Evolutionary conservation across 148 eudicot genomes (phyloP).

Genomic region (Arctostaphylos glauca): DNA sequence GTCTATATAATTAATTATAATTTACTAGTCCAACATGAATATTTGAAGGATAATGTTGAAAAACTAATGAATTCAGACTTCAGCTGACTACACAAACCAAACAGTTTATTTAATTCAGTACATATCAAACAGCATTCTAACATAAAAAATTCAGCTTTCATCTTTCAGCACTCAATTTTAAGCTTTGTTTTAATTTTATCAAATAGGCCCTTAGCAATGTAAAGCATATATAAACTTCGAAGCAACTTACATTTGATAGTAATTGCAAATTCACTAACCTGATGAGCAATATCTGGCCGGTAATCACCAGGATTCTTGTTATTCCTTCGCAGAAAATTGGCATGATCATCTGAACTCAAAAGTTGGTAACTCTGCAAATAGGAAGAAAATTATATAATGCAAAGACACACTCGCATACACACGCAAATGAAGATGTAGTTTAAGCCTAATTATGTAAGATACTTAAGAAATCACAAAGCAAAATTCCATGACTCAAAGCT

Average conservation of each 20-base stretch:
- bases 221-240: neutral
- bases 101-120: no score
- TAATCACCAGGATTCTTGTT: conserved; percentile 75
- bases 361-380: conserved; percentile 65
- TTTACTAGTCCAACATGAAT: no score
- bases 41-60: no score
- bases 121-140: no score
- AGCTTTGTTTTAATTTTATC: no score
- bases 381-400: neutral
- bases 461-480: conserved; percentile 4
- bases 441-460: neutral
- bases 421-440: neutral
- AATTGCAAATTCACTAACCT: conserved; percentile 41
- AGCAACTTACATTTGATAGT: neutral
- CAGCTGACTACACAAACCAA: no score
- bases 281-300: conserved; percentile 93
- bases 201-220: neutral
- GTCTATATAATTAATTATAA: no score
- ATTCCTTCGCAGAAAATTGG: conserved; percentile 61
- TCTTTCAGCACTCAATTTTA: no score
- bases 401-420: neutral
- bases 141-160: no score
- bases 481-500: neutral
- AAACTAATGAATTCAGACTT: no score
- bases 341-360: conserved; percentile 84